phyloP scores from a whole-genome alignment of 2,329 filamentous ascomycete genomes.

The Pseudophaeomoniella oleicola region DNA sequence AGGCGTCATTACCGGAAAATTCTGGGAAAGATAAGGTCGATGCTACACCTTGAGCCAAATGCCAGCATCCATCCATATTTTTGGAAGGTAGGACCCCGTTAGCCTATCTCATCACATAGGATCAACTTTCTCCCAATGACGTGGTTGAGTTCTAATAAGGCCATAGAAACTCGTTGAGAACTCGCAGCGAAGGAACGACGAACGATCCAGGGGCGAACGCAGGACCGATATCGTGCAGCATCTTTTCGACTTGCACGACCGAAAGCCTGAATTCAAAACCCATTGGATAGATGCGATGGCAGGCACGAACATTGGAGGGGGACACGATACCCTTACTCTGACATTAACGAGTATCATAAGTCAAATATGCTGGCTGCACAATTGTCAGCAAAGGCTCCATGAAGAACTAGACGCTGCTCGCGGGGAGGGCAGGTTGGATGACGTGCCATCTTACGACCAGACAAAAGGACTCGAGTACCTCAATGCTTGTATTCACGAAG shows the following conservation, averaged over 20 bases:
- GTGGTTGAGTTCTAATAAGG: too few relatives aligned
- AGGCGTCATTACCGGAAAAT: too few relatives aligned
- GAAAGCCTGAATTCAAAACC: background rate
- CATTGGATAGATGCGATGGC: background rate
- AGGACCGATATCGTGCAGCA: background rate
- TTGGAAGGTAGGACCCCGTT: background rate
- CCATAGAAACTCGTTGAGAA: background rate
- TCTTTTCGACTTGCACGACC: background rate
- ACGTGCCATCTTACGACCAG: slow-evolving; percentile 5
- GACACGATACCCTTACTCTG: background rate
- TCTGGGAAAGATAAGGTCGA: too few relatives aligned
- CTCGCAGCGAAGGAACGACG: background rate
- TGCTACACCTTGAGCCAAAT: background rate
- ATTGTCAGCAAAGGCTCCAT: background rate
- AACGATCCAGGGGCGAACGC: background rate
- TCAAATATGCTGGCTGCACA: background rate
- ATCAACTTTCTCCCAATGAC: too few relatives aligned
- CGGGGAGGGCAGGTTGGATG: too few relatives aligned
- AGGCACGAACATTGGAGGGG: background rate
- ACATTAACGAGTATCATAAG: background rate
- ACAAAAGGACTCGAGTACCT: slow-evolving; percentile 24
- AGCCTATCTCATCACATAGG: background rate
- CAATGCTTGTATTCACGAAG: slow-evolving; percentile 37
- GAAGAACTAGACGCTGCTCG: background rate
- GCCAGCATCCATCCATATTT: background rate